Conservation (phyloP, 305 asterid genomes). For the Andrographis paniculata region DNA sequence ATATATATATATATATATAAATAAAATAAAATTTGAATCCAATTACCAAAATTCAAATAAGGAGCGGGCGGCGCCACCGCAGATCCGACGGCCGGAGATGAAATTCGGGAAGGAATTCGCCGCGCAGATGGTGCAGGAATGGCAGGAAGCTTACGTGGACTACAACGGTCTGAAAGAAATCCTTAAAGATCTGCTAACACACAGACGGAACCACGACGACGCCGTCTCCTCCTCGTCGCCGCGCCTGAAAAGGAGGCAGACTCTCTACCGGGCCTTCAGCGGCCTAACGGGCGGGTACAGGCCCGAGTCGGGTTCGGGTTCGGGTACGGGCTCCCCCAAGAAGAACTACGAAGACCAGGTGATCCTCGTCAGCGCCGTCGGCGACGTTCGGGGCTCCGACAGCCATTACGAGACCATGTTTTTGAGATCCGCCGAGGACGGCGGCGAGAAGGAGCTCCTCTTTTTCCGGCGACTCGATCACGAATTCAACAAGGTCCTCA, state of each 20-base stretch:
- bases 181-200: constrained; percentile 35
- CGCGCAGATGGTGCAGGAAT: constrained; percentile 86
- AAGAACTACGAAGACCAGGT: constrained; percentile 44
- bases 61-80: too few species aligned
- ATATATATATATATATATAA: too few species aligned
- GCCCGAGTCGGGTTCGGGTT: too few species aligned
- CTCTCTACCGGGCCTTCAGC: constrained; percentile 77
- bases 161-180: constrained; percentile 40
- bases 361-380: constrained; percentile 42
- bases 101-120: too few species aligned
- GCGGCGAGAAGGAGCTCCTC: constrained; percentile 54
- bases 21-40: too few species aligned
- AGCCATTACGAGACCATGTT: constrained; percentile 55
- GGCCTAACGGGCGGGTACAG: constrained; percentile 35
- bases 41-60: too few species aligned
- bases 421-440: constrained; percentile 49
- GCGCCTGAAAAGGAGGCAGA: constrained; percentile 41
- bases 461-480: constrained; percentile 53
- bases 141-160: constrained; percentile 74
- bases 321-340: constrained; percentile 24
- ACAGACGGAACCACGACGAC: constrained; percentile 21
- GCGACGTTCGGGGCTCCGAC: constrained; percentile 23
- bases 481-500: constrained; percentile 64
- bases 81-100: too few species aligned
- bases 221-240: constrained; percentile 12